Base-by-base conservation (phyloP, 495 filamentous ascomycete species). In the Neurospora tetraspora region DNA sequence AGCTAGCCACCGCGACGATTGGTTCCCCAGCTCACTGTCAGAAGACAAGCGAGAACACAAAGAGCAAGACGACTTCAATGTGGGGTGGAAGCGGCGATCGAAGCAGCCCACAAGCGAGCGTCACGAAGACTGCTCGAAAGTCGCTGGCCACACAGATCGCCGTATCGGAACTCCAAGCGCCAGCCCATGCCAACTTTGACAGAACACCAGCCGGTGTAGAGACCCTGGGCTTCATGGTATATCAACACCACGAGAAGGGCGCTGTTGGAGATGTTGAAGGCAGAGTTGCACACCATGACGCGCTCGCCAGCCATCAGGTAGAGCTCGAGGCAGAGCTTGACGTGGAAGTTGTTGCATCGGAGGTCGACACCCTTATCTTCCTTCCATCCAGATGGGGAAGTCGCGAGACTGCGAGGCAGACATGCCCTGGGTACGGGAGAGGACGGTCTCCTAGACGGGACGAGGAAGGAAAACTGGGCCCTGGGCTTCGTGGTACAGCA, bases 381-480 rank as follows among this genome's bases (percentile, higher is more conserved):
- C 27, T 7, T 20, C 37, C 38, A 75, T 23, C 75, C 74, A 77
- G 1, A 37, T 2, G 7, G 11, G n/a, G 9, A 74, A 31, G 45
- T 74, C 68, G 20, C 27, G 12, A 1, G 70, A 68, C 12, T 39
- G 14, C 4, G 42, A 16, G 1, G 65, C 27, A 7, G 18, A 69
- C 40, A 71, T 47, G 2, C 72, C 73, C 5, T 71, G 9, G 27
- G 74, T 71, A 6, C 74, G 74, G 2, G 40, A 18, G 11, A 79
- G 10, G 12, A 78, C 74, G n/a, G 71, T 65, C 5, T 47, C 39
- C 0, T 73, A 69, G 42, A 75, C 72, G n/a, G 39, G 39, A 7
- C 18, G 61, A 7, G 72, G 70, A 16, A 79, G 39, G 0, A 34
- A 31, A 12, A 71, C 45, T 75, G 34, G 34, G 6, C 34, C 34